Base-by-base conservation (phyloP, 805 yeast species). In the Naumovozyma dairenensis region DNA sequence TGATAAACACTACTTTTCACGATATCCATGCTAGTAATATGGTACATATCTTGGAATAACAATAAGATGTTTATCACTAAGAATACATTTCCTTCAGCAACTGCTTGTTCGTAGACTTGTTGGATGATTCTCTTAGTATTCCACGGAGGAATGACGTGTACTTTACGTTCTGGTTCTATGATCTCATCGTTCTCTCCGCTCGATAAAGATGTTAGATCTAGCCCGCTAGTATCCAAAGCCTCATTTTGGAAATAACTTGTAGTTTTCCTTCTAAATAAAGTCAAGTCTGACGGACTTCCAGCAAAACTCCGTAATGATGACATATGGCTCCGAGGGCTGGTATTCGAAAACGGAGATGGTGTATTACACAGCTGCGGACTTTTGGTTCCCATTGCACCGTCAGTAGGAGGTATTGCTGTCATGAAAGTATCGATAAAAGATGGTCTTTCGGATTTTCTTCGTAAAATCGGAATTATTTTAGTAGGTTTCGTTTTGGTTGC, bases 381-480 rank as follows among this genome's bases (percentile, higher is more conserved):
- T n/a, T n/a, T n/a, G n/a, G n/a, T n/a, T n/a, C n/a, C n/a, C n/a
- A n/a, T n/a, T n/a, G n/a, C n/a, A n/a, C n/a, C 42, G 6, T 38
- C 34, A 2, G 40, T 39, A 1, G 59, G 48, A 16, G 48, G 45
- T 9, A 42, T 37, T 28, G 44, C 53, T 3, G 52, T 37, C 47
- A 56, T 49, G 28, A 48, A 54, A 10, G 57, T 49, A 32, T 54
- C 61, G 17, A 56, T 50, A 29, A 56, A 56, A 1, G 61, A 56
- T 16, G 45, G 41, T 14, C 57, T 45, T 15, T 45, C 45, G 3
- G 31, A 34, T 6, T 51, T 40, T n/a, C 39, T 40, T 6, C 38
- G 40, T 12, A 43, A 8, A 10, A 52, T 51, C 7, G 55, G 55
- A 14, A 52, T 43, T 9, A 47, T 45, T 17, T 39, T 32, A 17